Conservation (phyloP, 768 basidiomycete genomes). For the Suillus occidentalis region DNA sequence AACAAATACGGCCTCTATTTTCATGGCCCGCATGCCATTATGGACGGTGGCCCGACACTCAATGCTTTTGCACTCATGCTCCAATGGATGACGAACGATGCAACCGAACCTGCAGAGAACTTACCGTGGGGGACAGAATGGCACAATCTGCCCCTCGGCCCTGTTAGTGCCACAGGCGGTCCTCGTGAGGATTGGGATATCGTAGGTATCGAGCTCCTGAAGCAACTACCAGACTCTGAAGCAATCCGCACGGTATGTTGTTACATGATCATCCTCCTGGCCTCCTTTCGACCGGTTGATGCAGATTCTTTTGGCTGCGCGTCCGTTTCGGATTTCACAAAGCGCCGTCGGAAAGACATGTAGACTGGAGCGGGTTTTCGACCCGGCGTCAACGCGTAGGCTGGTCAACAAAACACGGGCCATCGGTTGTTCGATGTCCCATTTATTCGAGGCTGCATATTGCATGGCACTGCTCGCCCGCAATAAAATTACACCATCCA, state of each 20-base stretch:
- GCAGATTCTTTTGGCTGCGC: background rate
- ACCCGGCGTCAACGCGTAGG: slow-evolving; percentile 12
- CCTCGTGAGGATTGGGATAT: slow-evolving; percentile 18
- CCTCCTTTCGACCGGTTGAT: background rate
- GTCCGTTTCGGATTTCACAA: slow-evolving; percentile 12
- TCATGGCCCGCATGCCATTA: slow-evolving; percentile 21
- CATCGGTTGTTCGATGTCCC: slow-evolving; percentile 14
- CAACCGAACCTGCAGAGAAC: background rate
- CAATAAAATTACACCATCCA: slow-evolving; percentile 2
- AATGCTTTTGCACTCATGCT: slow-evolving; percentile 22
- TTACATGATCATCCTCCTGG: background rate
- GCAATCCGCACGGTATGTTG: slow-evolving; percentile 13
- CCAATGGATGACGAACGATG: slow-evolving; percentile 15
- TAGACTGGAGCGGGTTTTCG: slow-evolving; percentile 9
- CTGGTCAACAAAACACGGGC: slow-evolving; percentile 13
- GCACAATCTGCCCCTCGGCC: slow-evolving; percentile 27
- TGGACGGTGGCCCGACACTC: slow-evolving; percentile 24
- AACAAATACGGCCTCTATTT: slow-evolving; percentile 25
- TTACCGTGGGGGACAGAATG: slow-evolving; percentile 21
- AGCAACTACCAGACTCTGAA: slow-evolving; percentile 11
- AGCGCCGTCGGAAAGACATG: slow-evolving; percentile 10
- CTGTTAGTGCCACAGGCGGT: slow-evolving; percentile 25
- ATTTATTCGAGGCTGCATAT: slow-evolving; percentile 24
- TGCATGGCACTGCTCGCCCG: slow-evolving; percentile 17
- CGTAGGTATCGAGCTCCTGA: slow-evolving; percentile 15